Base-by-base conservation (phyloP, 768 basidiomycete genomes). In the Xanthoconium purpureum region DNA sequence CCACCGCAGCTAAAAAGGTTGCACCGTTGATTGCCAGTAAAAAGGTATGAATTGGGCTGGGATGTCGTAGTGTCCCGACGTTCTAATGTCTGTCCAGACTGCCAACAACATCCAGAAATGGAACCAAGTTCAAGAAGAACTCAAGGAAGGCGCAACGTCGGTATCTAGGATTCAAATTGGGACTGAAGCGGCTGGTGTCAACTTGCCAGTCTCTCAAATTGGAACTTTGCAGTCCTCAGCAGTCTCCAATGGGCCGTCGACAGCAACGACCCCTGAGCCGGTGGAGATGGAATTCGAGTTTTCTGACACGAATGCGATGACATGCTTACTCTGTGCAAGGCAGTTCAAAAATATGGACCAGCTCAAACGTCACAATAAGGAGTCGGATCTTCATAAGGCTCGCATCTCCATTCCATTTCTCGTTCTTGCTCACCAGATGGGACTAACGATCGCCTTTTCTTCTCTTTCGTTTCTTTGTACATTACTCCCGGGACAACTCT, bases 351-450 rank as follows among this genome's bases (percentile, higher is more conserved):
- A 82, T 5, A 63, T 88, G 55, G 94, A 96, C 28, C 86, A 91
- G 61, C 79, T 99, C 40, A 87, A 81, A 65, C 85, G 93, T 17
- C 97, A 99, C 70, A 94, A 91, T 69, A 88, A 86, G 64, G 92
- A 91, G 75, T 99, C 97, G 28, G 91, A 90, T 69, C 76, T 99
- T 60, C 97, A 99, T 75, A 98, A 98, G 90, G 96, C 78, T 76
- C 73, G 80, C 72, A 60, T 72, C 55, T 70, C 76, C 71, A 77
- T 75, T 71, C 59, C 70, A 46, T 65, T 56, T 55, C 58, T 38
- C 62, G 40, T 56, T 56, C 63, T 63, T 64, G 40, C 61, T 53
- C 46, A 59, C 56, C 30, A 53, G 51, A 67, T 56, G 48, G 54
- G 58, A 64, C 77, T 78, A 54, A 74, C 65, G 54, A 52, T 58